These are phyloP conservation scores for Ophiosphaerella herpotricha DNA, from an alignment of 2,329 filamentous ascomycete genomes.

Conservation along the genomic window DNA sequence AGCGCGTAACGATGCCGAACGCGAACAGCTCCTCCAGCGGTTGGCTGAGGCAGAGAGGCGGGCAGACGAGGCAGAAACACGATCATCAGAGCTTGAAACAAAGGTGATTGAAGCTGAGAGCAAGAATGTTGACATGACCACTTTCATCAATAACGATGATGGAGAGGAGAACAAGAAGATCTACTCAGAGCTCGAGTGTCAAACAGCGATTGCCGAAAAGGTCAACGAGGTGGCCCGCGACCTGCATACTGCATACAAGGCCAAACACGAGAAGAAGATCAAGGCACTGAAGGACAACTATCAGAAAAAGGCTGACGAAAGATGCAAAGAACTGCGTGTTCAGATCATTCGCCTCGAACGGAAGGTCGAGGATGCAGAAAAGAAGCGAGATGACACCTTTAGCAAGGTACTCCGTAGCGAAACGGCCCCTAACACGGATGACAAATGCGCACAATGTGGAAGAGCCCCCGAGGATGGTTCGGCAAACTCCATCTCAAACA, in stretches of 20 bases:
- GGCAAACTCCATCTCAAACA: conserved; percentile 14
- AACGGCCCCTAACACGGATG: conserved; percentile 8
- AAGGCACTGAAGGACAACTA: conserved; percentile 81
- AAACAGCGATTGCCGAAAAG: conserved; percentile 82
- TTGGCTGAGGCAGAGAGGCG: conserved; percentile 76
- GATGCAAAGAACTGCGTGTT: conserved; percentile 75
- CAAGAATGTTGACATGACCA: conserved; percentile 74
- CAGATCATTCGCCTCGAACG: conserved; percentile 70
- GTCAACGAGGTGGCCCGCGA: conserved; percentile 77
- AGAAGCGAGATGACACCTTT: conserved; percentile 68
- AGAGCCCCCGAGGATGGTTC: background rate
- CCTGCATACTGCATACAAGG: conserved; percentile 90
- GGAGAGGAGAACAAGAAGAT: conserved; percentile 37
- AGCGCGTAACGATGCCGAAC: conserved; percentile 75
- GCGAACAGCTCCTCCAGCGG: conserved; percentile 75
- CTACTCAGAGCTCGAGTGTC: conserved; percentile 50
- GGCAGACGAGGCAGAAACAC: conserved; percentile 73
- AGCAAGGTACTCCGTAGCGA: conserved; percentile 54
- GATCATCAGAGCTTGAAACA: conserved; percentile 70
- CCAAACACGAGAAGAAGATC: conserved; percentile 96
- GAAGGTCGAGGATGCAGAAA: conserved; percentile 76
- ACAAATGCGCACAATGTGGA: too few species aligned
- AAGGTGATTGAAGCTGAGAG: conserved; percentile 59
- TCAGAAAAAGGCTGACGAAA: conserved; percentile 88
- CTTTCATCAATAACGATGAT: conserved; percentile 49